Conservation (phyloP, 139 green algal genomes). For the Nannochloris sp. region DNA sequence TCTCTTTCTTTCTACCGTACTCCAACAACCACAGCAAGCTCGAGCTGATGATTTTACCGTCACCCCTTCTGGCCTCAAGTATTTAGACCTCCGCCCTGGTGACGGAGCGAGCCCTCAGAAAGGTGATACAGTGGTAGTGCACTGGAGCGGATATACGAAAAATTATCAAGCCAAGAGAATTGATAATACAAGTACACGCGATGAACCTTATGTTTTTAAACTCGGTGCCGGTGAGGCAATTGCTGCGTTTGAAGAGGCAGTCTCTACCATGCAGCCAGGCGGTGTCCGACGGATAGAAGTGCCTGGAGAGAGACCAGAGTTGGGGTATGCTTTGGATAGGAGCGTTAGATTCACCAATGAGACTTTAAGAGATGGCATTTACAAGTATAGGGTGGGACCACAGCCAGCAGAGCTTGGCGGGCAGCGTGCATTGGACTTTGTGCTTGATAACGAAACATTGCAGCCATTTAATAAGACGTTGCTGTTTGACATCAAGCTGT, state of each 20-base stretch:
- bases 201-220: conserved; percentile 67
- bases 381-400: conserved; percentile 25
- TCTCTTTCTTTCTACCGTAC: no score
- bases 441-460: conserved; percentile 70
- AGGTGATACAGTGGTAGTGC: conserved; percentile 35
- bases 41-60: conserved; percentile 9
- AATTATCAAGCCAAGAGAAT: conserved; percentile 56
- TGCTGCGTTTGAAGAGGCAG: conserved; percentile 69
- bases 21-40: no score
- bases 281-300: conserved; percentile 53
- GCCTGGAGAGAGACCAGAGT: conserved; percentile 39
- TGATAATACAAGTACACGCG: conserved; percentile 57
- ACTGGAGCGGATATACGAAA: conserved; percentile 64
- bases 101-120: conserved; percentile 5
- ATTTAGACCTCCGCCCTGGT: conserved; percentile 16
- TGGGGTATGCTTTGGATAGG: conserved; percentile 45
- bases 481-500: conserved; percentile 77
- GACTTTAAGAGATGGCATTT: conserved; percentile 10
- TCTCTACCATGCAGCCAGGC: conserved; percentile 61
- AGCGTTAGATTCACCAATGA: conserved; percentile 42
- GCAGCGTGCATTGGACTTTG: conserved; percentile 77
- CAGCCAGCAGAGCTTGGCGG: conserved; percentile 45
- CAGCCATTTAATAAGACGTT: conserved; percentile 44
- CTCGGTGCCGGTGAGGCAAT: conserved; percentile 56
- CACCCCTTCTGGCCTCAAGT: conserved; percentile 8